Evolutionary conservation across 306 rosid genomes (phyloP), one percentile per base, ranked within the genome.

Genomic region (Senna tora): DNA sequence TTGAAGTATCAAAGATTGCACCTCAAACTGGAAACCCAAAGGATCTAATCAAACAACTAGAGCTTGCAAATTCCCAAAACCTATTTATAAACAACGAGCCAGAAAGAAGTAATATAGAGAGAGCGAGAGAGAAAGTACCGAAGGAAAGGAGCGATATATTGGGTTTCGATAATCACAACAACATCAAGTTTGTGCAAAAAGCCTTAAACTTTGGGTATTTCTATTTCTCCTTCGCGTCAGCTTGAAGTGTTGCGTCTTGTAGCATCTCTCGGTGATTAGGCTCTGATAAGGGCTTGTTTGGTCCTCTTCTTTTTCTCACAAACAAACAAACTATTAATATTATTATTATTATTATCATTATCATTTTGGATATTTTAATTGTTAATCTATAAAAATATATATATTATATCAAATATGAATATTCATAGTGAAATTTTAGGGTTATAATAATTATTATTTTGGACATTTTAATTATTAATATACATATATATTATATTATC

Each of bases 201-300:
- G 47, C 30, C 45, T 7, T 59, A 7, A 13, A 43, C 43, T 58
- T 7, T n/a, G 50, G 16, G 36, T 17, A 9, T 38, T n/a, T 15
- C 64, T n/a, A n/a, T n/a, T n/a, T 6, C 53, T 5, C 42, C n/a
- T n/a, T 58, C 43, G 22, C 65, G 65, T 33, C 65, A 59, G 65
- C 45, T 59, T 16, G 45, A 14, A 1, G 65, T 4, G 65, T n/a
- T n/a, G n/a, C n/a, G n/a, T 33, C 65, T 39, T 16, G 25, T 59
- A n/a, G 13, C 46, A 14, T 33, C 73, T 32, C 22, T 30, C 64
- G 19, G 17, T 59, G 72, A 72, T 14, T 82, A 72, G 75, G 51
- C 52, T 25, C 15, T 60, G 90, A 80, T 75, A 79, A 76, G 78
- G 84, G 74, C 73, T 65, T 73, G 80, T 80, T 82, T 76, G 91